A percentile compares a stretch with the other conserved stretches of the same genome.
Evolutionary conservation across 2,329 filamentous ascomycete species (phyloP).

Genomic region (Trichothecium roseum): DNA sequence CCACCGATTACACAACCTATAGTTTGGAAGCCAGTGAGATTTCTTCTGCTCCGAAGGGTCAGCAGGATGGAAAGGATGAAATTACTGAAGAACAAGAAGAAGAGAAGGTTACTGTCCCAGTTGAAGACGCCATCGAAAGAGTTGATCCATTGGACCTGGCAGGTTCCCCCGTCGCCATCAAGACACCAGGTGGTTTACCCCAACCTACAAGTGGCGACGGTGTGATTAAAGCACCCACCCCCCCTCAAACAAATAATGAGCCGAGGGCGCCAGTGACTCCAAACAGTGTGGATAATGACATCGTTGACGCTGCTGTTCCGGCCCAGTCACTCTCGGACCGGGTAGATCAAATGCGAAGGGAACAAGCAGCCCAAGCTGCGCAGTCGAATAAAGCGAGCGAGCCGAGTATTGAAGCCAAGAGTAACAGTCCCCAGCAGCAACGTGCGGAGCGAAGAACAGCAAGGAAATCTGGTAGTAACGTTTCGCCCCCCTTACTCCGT

Average conservation of each 20-base stretch:
- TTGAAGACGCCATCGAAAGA: conserved; percentile 28
- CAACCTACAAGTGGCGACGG: conserved; percentile 2
- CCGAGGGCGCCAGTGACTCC: conserved; percentile 13
- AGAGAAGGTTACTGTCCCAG: conserved; percentile 10
- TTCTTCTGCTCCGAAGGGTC: conserved; percentile 10
- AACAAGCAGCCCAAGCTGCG: conserved; percentile 22
- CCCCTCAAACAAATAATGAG: neutral
- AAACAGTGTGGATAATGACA: conserved; percentile 7
- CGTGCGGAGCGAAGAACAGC: conserved; percentile 26
- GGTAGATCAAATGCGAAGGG: conserved; percentile 40
- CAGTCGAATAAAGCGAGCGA: conserved; percentile 21
- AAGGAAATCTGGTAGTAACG: conserved; percentile 32
- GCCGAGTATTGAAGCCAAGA: conserved; percentile 6
- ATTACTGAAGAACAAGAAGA: conserved; percentile 20
- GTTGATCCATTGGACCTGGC: conserved; percentile 42
- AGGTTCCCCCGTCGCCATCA: conserved; percentile 17
- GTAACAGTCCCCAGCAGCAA: conserved; percentile 13
- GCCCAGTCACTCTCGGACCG: conserved; percentile 29
- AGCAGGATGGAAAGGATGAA: conserved; percentile 16
- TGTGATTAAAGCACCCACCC: conserved; percentile 5
- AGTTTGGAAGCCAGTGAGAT: conserved; percentile 20
- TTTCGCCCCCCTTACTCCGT: conserved; percentile 43
- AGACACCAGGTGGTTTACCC: conserved; percentile 8
- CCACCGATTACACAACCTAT: conserved; percentile 26
- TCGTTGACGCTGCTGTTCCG: conserved; percentile 10